Evolutionary conservation across 1,284 basidiomycete species (phyloP), one percentile per base, ranked within the genome.

Genomic region (Porogramme epimiltina): DNA sequence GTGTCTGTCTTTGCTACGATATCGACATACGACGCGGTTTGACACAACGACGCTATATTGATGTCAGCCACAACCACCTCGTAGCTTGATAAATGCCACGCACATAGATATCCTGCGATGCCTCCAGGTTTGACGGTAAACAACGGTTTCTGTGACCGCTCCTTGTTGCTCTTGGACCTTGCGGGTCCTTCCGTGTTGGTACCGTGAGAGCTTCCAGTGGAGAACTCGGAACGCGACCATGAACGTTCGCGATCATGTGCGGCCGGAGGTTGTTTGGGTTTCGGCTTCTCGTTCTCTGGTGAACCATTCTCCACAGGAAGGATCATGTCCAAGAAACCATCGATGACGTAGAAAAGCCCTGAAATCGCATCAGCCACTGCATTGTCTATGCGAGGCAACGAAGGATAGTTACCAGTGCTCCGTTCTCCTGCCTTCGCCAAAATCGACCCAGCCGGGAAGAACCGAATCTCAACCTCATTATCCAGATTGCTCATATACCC

Each of bases 81-180:
- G 9, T 11, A 3, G 4, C 6, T 6, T 11, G 1, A 22, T 13
- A 16, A 5, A 3, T 2, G 3, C 1, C 11, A 49, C 76, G 55
- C 58, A 89, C 89, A 84, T n/a, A 99, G 79, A 69, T 99, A 99
- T 3, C 97, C 97, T 2, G 96, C 96, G 49, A 99, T 96, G 0
- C 97, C 96, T 50, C 96, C 96, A n/a, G 94, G 89, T 63, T 96
- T 97, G 22, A 98, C 91, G 1, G 91, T 96, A 70, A 96, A 99
- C 25, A 99, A 76, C 19, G 89, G 80, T 64, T 91, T 90, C 48
- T 60, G 61, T 1, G 62, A 54, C 16, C 47, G 48, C 36, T 61
- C 61, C 43, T 59, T 57, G 28, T 42, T 23, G 19, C 39, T 20
- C 23, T 49, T 48, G 20, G n/a, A 31, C n/a, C 48, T 34, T 0